phyloP scores from a whole-genome alignment of 768 basidiomycete species.

The Collybia sordida region DNA sequence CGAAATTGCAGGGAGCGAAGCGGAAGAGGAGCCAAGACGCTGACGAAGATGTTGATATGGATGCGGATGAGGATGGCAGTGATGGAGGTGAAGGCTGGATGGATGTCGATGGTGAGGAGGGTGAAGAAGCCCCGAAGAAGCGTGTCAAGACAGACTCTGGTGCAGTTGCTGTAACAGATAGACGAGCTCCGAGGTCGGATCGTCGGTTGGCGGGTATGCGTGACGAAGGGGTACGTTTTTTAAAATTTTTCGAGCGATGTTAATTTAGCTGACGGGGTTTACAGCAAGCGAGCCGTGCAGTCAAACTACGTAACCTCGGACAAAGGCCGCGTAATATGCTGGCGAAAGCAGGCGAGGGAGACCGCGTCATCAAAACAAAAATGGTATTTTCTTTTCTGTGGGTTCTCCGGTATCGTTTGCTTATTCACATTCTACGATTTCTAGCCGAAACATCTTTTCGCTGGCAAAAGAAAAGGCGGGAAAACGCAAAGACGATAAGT shows the following conservation, averaged over 20 bases:
- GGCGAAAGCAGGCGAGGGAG: slow-evolving; percentile 89
- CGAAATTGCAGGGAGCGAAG: slow-evolving; percentile 70
- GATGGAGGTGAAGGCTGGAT: slow-evolving; percentile 43
- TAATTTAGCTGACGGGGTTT: slow-evolving; percentile 9
- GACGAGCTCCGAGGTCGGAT: slow-evolving; percentile 66
- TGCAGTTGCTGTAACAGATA: slow-evolving; percentile 43
- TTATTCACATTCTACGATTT: slow-evolving; percentile 26
- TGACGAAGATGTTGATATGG: slow-evolving; percentile 62
- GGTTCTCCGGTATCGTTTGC: slow-evolving; percentile 6
- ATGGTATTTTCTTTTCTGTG: slow-evolving; percentile 50
- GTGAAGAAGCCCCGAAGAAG: slow-evolving; percentile 55
- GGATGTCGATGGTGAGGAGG: slow-evolving; percentile 52
- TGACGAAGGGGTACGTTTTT: slow-evolving; percentile 59
- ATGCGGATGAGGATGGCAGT: slow-evolving; percentile 45
- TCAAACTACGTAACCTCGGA: slow-evolving; percentile 80
- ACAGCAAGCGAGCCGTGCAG: slow-evolving; percentile 79
- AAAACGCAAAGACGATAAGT: slow-evolving; percentile 76
- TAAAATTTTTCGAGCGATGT: not conserved
- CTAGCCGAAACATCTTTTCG: slow-evolving; percentile 84
- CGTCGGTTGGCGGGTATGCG: slow-evolving; percentile 79
- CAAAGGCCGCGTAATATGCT: slow-evolving; percentile 86
- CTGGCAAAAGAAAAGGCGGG: slow-evolving; percentile 83
- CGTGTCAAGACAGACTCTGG: slow-evolving; percentile 64
- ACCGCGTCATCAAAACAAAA: slow-evolving; percentile 78
- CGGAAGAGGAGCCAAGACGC: slow-evolving; percentile 66